These are phyloP conservation scores for Agarophyton chilense DNA, from an alignment of 23 red algal species.

Conservation along the genomic window DNA sequence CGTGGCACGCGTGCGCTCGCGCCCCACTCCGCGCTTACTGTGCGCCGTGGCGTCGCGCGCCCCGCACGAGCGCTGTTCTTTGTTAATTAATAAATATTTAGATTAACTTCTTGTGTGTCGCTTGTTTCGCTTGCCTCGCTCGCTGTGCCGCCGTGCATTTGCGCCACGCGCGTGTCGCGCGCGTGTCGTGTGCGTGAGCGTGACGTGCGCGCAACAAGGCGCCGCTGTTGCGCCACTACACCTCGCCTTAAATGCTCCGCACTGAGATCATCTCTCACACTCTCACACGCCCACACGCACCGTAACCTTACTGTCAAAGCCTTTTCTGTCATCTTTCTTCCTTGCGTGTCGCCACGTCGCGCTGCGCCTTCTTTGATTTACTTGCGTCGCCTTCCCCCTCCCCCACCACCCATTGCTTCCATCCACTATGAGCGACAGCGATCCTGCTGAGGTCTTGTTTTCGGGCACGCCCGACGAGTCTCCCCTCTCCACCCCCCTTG, in stretches of 20 bases:
- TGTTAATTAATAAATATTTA: no score
- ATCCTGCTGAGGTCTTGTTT: neutral
- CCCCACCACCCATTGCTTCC: no score
- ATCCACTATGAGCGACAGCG: conserved; percentile 34
- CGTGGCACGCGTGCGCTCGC: neutral
- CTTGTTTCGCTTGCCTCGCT: neutral
- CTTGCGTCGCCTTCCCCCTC: neutral
- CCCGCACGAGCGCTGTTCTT: no score
- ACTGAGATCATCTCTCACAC: no score
- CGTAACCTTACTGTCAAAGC: no score
- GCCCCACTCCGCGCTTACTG: neutral
- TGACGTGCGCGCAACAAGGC: neutral
- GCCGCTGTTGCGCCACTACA: neutral
- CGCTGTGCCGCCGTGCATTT: neutral
- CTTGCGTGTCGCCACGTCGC: neutral
- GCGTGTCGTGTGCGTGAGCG: neutral
- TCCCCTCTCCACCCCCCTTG: neutral
- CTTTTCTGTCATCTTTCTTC: no score
- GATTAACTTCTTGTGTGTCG: no score
- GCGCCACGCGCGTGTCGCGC: neutral
- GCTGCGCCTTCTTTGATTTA: neutral
- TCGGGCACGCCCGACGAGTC: neutral
- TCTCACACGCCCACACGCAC: no score
- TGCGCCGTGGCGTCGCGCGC: neutral
- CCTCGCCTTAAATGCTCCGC: neutral